A percentile compares a stretch with the other conserved stretches of the same genome.
phyloP scores from a whole-genome alignment of 345 rosid genomes.

The Euphorbia peplus region DNA sequence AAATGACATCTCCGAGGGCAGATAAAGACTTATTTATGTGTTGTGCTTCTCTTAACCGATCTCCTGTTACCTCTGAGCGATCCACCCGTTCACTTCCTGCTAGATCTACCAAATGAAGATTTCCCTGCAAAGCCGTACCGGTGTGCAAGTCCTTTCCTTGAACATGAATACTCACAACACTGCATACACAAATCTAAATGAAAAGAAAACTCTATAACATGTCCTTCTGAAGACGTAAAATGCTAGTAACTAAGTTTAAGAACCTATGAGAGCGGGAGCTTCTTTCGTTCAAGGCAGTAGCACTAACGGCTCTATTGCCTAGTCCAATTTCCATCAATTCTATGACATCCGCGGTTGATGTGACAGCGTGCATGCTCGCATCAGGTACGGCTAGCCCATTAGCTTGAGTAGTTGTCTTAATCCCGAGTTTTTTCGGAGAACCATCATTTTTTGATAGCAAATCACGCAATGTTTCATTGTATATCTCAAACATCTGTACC shows the following conservation, averaged over 20 bases:
- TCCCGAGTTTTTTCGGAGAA: slow-evolving; percentile 76
- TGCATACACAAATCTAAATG: slow-evolving; percentile 28
- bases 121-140: slow-evolving; percentile 52
- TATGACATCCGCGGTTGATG: slow-evolving; percentile 67
- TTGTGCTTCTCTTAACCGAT: slow-evolving; percentile 87
- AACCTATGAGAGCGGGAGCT: slow-evolving; percentile 98
- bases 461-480: slow-evolving; percentile 87
- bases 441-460: slow-evolving; percentile 45
- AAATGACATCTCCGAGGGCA: slow-evolving; percentile 93
- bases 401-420: slow-evolving; percentile 44
- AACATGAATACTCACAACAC: slow-evolving; percentile 83
- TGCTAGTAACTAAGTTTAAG: slow-evolving; percentile 2
- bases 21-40: slow-evolving; percentile 94
- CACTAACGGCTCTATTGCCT: slow-evolving; percentile 63
- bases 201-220: slow-evolving; percentile 2
- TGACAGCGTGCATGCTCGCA: slow-evolving; percentile 75
- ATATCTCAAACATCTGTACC: slow-evolving; percentile 92
- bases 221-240: background rate
- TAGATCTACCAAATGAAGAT: slow-evolving; percentile 89
- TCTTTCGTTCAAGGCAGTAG: slow-evolving; percentile 88
- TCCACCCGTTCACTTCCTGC: slow-evolving; percentile 99
- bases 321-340: slow-evolving; percentile 72
- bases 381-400: slow-evolving; percentile 90
- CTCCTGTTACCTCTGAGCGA: slow-evolving; percentile 88
- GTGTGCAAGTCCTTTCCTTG: slow-evolving; percentile 69